Base-by-base conservation (phyloP, 139 green algal species). In the Desmodesmus armatus region DNA sequence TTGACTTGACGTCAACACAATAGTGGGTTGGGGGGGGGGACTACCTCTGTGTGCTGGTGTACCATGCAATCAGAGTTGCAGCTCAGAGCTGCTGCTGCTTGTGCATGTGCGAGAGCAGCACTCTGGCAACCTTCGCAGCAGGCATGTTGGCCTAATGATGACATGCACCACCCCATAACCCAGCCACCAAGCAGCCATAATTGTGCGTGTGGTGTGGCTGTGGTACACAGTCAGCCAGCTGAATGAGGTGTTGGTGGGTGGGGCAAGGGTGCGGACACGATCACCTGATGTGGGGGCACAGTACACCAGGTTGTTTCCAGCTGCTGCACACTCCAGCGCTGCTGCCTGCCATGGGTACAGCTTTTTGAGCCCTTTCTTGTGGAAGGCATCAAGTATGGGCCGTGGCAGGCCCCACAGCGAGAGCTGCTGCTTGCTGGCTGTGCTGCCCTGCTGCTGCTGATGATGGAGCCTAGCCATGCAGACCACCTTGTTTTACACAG, bases 231-330 rank as follows among this genome's bases (percentile, higher is more conserved):
- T 11, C 35, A 27, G n/a, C 73, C 47, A 21, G 17, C 72, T 55
- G 47, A 7, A 55, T 55, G 9, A 21, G 13, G 7, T 13, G 47
- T 13, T 55, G 47, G 9, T 55, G 47, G n/a, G 47, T 55, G 47
- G 9, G 7, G 31, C 69, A 51, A 19, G 17, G 29, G 6, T 43
- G 35, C 29, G 19, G 47, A 9, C 5, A 67, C 49, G 4, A 6
- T 37, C 40, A 86, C 80, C 94, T 80, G 91, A 96, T 31, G 94
- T 98, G 29, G 94, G 94, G 9, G 94, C 94, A 73, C 90, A 94
- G 92, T 96, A 98, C 43, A 98, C 92, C 27, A 98, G 86, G 87
- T 96, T 98, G 82, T 89, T 66, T 7, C 90, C 92, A 35, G 70
- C 70, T 58, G 96, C 84, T 47, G 96, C 95, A 33, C 91, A 90